Evolutionary conservation across 2,329 filamentous ascomycete genomes (phyloP).

Genomic region (Cercospora brassicicola): DNA sequence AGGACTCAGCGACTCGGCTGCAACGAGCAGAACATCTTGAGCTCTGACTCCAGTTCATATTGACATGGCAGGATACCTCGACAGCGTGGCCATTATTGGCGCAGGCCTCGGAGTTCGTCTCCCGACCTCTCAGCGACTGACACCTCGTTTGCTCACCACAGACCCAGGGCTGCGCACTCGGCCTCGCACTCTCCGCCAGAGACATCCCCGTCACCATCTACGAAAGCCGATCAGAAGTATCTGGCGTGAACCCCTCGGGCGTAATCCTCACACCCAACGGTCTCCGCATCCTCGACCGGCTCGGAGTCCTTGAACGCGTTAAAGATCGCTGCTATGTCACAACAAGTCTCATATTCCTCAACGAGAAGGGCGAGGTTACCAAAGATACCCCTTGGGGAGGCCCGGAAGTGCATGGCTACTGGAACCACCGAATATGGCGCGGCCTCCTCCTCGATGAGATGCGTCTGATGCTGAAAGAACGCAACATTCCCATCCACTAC

Average conservation of each 20-base stretch:
- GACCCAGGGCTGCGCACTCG: conserved; percentile 30
- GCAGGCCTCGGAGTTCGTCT: conserved; percentile 25
- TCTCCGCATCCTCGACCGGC: conserved; percentile 53
- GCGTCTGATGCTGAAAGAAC: conserved; percentile 43
- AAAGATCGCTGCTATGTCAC: conserved; percentile 53
- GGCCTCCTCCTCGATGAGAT: conserved; percentile 55
- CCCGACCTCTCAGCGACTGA: neutral
- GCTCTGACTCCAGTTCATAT: neutral
- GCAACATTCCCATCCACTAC: conserved; percentile 49
- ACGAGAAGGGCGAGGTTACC: conserved; percentile 33
- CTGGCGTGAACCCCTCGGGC: conserved; percentile 23
- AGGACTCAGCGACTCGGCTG: neutral
- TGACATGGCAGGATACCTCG: conserved; percentile 20
- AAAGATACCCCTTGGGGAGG: conserved; percentile 35
- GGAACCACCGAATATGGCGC: conserved; percentile 50
- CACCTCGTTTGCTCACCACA: neutral
- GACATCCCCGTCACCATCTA: conserved; percentile 28
- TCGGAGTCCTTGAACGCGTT: conserved; percentile 53
- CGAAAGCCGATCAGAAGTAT: conserved; percentile 23
- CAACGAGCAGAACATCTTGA: neutral
- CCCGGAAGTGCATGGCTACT: conserved; percentile 51
- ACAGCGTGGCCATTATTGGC: conserved; percentile 24
- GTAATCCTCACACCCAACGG: conserved; percentile 63
- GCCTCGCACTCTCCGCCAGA: conserved; percentile 24
- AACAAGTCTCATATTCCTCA: conserved; percentile 51